Conservation (phyloP, 1,284 basidiomycete genomes). For the Polyporus tsugae region DNA sequence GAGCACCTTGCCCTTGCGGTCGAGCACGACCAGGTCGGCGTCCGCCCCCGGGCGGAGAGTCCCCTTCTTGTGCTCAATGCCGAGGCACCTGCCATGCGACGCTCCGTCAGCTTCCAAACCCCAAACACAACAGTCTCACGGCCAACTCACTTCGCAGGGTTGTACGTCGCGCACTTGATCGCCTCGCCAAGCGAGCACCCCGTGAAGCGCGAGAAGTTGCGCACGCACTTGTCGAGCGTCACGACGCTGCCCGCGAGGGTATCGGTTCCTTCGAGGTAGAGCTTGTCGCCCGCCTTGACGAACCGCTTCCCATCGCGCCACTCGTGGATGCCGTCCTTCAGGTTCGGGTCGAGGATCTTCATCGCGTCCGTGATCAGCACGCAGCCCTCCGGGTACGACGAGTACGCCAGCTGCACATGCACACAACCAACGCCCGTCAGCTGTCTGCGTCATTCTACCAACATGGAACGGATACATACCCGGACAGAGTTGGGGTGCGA, state of each 20-base stretch:
- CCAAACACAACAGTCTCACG: background rate
- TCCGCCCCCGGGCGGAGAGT: constrained; percentile 82
- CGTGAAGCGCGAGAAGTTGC: constrained; percentile 86
- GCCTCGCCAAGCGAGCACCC: constrained; percentile 85
- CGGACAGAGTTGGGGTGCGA: constrained; percentile 90
- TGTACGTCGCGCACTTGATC: constrained; percentile 84
- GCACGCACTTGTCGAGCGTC: constrained; percentile 83
- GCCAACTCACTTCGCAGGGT: constrained; percentile 64
- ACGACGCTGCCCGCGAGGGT: constrained; percentile 90
- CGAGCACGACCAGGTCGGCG: constrained; percentile 84
- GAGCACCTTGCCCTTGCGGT: constrained; percentile 71
- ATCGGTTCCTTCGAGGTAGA: constrained; percentile 85
- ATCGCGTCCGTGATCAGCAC: constrained; percentile 91
- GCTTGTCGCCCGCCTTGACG: constrained; percentile 81
- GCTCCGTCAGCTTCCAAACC: background rate
- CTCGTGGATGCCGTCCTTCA: constrained; percentile 85
- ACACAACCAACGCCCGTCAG: constrained; percentile 6
- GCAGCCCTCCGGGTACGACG: constrained; percentile 83
- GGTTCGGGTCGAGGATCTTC: constrained; percentile 86
- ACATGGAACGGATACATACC: constrained; percentile 49
- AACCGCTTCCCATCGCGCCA: constrained; percentile 87
- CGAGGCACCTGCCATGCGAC: constrained; percentile 59
- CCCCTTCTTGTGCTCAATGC: constrained; percentile 83
- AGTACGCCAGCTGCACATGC: constrained; percentile 75
- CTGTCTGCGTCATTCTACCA: background rate